Base-by-base conservation (phyloP, 2,329 filamentous ascomycete genomes). In the Beauveria varroae region DNA sequence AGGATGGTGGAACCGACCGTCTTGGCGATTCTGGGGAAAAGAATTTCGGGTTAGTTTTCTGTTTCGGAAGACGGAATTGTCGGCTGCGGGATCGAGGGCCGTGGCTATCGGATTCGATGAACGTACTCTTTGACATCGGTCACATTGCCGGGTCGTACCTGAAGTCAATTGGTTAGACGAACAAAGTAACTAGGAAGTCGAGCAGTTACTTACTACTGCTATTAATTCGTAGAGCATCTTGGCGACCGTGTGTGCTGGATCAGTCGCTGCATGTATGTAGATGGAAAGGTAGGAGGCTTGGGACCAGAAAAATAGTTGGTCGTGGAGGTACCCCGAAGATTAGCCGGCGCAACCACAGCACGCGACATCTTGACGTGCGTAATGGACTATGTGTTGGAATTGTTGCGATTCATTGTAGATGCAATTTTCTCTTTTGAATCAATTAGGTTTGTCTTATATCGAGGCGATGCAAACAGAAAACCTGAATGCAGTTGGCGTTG, bases 191-290 rank as follows among this genome's bases (percentile, higher is more conserved):
- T 14, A 14, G 1, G 3, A 14, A 9, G 53, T 5, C 10, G n/a
- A 8, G n/a, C 4, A n/a, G n/a, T 0, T 12, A 79, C 88, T 71
- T 79, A 97, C 95, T 78, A 97, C 88, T 75, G 90, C 95, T 76
- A 99, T 95, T 72, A 98, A 81, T 80, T 99, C 95, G 82, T 99
- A 99, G 78, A 99, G 81, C 95, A 99, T 97, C 67, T 74, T 81
- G 72, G 68, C 65, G 69, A 68, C 68, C 68, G 68, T 71, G 71
- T 75, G 65, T 63, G 57, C 63, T 44, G 40, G 65, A 64, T 56
- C 22, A 28, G 44, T 47, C 34, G 44, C 20, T 57, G 54, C 16
- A 22, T 22, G 28, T 37, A 18, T 46, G 41, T 34, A 44, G 49
- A 20, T 30, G 7, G 3, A 16, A 55, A 16, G 22, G 41, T 30